These are phyloP conservation scores for Prunus campanulata DNA, from an alignment of 306 rosid species.

Conservation along the genomic window DNA sequence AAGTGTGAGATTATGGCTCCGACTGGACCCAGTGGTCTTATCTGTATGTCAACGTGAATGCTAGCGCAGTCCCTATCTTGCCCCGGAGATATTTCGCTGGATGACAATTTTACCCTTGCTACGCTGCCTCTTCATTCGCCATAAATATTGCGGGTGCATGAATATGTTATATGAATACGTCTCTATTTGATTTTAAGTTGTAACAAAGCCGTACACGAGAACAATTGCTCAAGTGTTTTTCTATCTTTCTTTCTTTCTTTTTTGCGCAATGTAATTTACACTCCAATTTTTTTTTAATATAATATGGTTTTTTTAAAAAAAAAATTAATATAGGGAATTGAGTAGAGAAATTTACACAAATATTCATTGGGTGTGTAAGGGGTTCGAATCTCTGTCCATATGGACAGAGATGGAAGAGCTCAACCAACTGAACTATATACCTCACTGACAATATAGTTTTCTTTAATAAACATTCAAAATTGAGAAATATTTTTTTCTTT, in stretches of 20 bases:
- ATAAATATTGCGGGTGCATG: neutral
- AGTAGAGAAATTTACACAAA: no score
- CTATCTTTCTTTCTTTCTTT: neutral
- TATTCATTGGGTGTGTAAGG: no score
- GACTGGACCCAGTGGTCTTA: neutral
- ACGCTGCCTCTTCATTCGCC: conserved; percentile 7
- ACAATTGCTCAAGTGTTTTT: neutral
- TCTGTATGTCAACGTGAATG: neutral
- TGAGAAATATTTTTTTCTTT: no score
- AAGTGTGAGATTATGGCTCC: neutral
- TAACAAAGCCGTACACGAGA: conserved; percentile 31
- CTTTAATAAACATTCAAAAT: no score
- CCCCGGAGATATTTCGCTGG: neutral
- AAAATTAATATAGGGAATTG: no score
- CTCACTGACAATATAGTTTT: no score
- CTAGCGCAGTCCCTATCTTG: neutral
- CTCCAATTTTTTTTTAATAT: neutral
- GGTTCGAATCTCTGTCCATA: no score
- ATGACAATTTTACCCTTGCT: conserved; percentile 14
- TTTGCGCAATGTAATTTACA: neutral
- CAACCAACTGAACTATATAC: no score
- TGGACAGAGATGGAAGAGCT: accelerated
- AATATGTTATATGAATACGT: neutral
- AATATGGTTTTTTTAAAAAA: no score
- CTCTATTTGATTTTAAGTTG: neutral